phyloP scores from a whole-genome alignment of 768 basidiomycete species.

The Aureoboletus auriporus region DNA sequence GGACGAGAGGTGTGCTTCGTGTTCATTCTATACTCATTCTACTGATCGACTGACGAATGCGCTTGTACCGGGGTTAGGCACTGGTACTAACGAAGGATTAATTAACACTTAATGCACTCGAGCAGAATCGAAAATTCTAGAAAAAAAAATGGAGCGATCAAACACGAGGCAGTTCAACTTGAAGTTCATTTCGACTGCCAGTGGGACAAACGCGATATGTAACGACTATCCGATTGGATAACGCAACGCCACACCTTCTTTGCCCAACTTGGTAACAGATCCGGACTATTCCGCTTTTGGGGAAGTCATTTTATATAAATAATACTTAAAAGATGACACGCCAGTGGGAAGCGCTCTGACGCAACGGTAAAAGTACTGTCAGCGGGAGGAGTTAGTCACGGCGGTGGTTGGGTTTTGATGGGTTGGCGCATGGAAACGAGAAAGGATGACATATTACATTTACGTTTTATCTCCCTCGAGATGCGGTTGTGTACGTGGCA shows the following conservation, averaged over 20 bases:
- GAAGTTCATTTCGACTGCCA: conserved; percentile 15
- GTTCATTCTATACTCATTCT: no score
- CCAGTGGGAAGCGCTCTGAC: no score
- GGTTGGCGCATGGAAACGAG: not conserved
- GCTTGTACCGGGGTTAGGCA: not conserved
- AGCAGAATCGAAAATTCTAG: not conserved
- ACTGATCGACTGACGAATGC: not conserved
- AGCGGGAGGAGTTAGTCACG: no score
- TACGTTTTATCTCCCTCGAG: conserved; percentile 24
- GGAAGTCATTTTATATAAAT: no score
- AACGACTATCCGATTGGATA: conserved; percentile 4
- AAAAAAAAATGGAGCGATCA: conserved; percentile 2
- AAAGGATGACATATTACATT: not conserved
- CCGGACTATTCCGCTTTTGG: no score
- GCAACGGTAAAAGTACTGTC: no score
- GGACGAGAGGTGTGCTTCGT: not conserved
- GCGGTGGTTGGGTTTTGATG: no score
- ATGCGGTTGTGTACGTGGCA: conserved; percentile 11
- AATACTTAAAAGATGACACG: no score
- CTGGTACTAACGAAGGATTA: not conserved
- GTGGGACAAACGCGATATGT: conserved; percentile 1
- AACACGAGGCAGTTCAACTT: conserved; percentile 20
- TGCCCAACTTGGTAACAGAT: no score
- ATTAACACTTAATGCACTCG: not conserved
- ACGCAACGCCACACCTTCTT: no score